A percentile compares a stretch with the other conserved stretches of the same genome.
Evolutionary conservation across 2,329 filamentous ascomycete species (phyloP).

Genomic region (Cercospora zeina): DNA sequence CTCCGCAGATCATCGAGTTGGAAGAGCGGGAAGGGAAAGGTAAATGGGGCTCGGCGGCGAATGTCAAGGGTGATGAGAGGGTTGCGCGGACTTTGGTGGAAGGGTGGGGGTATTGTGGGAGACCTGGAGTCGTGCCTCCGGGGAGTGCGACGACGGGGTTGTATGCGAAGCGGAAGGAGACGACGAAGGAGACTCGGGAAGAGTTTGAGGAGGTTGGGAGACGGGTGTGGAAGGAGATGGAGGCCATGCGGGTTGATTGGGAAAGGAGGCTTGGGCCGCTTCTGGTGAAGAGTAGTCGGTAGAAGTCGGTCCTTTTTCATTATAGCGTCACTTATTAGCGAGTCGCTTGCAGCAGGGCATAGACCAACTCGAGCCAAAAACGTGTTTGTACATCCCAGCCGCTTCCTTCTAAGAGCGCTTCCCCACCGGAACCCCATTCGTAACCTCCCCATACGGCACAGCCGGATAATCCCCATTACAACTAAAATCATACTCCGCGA

Average conservation of each 20-base stretch:
- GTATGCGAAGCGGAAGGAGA: conserved; percentile 58
- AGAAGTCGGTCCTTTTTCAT: neutral
- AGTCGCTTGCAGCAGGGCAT: too few species aligned
- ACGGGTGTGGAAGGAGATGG: conserved; percentile 45
- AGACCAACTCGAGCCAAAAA: too few species aligned
- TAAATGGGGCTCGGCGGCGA: conserved; percentile 84
- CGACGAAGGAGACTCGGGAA: conserved; percentile 69
- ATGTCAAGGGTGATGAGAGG: conserved; percentile 56
- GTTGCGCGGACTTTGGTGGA: conserved; percentile 78
- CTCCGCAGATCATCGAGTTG: conserved; percentile 60
- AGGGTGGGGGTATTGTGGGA: conserved; percentile 72
- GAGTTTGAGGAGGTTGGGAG: conserved; percentile 66
- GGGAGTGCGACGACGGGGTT: conserved; percentile 53
- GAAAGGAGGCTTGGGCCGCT: conserved; percentile 46
- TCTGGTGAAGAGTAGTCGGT: neutral
- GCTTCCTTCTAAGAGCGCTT: neutral
- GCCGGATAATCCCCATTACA: conserved; percentile 62
- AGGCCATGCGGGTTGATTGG: conserved; percentile 40
- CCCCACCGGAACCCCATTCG: conserved; percentile 51
- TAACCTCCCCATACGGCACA: conserved; percentile 52
- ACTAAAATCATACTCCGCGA: conserved; percentile 62
- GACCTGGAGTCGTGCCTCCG: conserved; percentile 51
- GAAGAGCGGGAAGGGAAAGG: conserved; percentile 55
- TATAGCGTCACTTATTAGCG: too few species aligned
- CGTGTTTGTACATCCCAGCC: too few species aligned